These are phyloP conservation scores for Fagopyrum tataricum DNA, from an alignment of 148 eudicot genomes.

Conservation along the genomic window DNA sequence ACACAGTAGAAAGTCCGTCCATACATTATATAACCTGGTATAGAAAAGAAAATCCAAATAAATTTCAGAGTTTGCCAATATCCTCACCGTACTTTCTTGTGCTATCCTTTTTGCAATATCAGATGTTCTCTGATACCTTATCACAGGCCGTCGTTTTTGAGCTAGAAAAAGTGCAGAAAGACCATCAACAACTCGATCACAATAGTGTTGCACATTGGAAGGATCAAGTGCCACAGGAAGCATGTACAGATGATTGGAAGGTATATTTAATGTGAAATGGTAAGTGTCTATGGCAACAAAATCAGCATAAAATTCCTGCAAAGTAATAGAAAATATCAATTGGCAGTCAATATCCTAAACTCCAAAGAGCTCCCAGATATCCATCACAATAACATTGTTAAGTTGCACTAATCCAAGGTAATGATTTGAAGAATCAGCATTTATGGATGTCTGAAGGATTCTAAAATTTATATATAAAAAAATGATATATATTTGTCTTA, in stretches of 20 bases:
- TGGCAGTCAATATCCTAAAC: neutral
- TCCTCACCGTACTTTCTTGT: conserved; percentile 70
- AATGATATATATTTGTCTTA: too few species aligned
- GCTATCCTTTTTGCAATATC: conserved; percentile 94
- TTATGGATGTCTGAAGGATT: neutral
- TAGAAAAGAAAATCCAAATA: conserved; percentile 6
- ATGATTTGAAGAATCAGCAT: neutral
- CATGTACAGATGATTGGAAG: conserved; percentile 82
- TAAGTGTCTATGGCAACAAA: conserved; percentile 81
- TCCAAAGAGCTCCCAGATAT: neutral
- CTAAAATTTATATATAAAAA: neutral
- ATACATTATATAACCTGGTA: neutral
- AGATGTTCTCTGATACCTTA: conserved; percentile 85
- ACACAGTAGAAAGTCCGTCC: neutral
- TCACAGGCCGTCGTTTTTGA: conserved; percentile 73
- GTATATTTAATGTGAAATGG: conserved; percentile 71
- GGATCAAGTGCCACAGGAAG: conserved; percentile 90
- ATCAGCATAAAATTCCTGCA: conserved; percentile 94
- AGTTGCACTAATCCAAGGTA: neutral
- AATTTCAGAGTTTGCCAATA: conserved; percentile 11
- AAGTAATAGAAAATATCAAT: conserved; percentile 13
- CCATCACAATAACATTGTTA: neutral
- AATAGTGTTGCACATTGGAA: conserved; percentile 58
- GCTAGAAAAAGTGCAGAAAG: conserved; percentile 83
- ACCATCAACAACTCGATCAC: conserved; percentile 89